Evolutionary conservation across 2,329 filamentous ascomycete species (phyloP).

Genomic region (Claviceps purpurea): DNA sequence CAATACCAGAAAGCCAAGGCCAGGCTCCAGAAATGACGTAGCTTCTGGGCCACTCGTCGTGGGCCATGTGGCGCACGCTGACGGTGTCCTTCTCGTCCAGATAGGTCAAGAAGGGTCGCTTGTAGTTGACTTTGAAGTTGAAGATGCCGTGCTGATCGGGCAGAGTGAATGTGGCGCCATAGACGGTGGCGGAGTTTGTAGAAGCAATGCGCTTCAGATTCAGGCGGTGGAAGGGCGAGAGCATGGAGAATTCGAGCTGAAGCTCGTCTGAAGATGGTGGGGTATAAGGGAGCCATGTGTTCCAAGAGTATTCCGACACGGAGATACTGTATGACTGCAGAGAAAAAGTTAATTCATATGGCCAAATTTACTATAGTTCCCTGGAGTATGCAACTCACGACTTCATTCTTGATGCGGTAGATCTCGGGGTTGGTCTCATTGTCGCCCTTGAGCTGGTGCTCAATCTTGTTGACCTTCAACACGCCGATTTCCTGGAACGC

Average conservation of each 20-base stretch:
- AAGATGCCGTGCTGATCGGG: constrained; percentile 99
- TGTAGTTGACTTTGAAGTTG: constrained; percentile 96
- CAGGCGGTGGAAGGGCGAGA: constrained; percentile 91
- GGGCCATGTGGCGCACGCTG: constrained; percentile 89
- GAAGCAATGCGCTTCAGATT: constrained; percentile 43
- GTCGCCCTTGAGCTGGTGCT: constrained; percentile 53
- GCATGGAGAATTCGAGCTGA: constrained; percentile 97
- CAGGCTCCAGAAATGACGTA: constrained; percentile 82
- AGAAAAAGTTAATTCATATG: neutral
- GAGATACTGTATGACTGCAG: constrained; percentile 71
- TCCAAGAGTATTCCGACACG: constrained; percentile 69
- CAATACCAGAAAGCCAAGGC: constrained; percentile 88
- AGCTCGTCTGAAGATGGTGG: constrained; percentile 57
- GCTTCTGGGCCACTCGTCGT: constrained; percentile 90
- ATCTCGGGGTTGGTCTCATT: constrained; percentile 67
- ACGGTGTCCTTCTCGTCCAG: constrained; percentile 92
- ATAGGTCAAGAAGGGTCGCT: constrained; percentile 78
- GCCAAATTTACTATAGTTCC: neutral
- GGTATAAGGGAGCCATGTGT: constrained; percentile 62
- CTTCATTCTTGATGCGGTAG: constrained; percentile 93
- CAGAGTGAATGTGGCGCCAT: constrained; percentile 60
- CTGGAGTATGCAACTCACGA: constrained; percentile 49
- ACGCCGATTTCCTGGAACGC: constrained; percentile 91
- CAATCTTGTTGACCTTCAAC: constrained; percentile 66
- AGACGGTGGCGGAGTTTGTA: constrained; percentile 58